Evolutionary conservation across 805 yeast species (phyloP).

Genomic region (Schizosaccharomyces octosporus): DNA sequence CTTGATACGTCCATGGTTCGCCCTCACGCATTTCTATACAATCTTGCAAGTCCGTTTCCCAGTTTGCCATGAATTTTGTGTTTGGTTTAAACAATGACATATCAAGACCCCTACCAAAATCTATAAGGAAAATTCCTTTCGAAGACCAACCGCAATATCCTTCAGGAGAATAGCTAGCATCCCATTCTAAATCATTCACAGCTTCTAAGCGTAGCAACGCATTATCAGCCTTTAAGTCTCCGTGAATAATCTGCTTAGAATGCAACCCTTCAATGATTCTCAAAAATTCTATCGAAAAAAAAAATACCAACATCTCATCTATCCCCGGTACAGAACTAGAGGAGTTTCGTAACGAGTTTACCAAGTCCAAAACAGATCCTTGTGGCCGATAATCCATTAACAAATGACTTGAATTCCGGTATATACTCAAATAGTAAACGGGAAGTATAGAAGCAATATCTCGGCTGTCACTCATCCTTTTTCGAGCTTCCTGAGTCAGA

Average conservation of each 20-base stretch:
- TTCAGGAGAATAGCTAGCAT: conserved; percentile 12
- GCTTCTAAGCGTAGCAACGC: conserved; percentile 42
- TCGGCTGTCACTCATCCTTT: conserved; percentile 14
- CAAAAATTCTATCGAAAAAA: conserved; percentile 39
- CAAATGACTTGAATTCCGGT: conserved; percentile 43
- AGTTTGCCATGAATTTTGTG: conserved; percentile 31
- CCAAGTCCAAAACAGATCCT: conserved; percentile 51
- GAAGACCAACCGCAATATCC: conserved; percentile 24
- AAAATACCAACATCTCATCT: conserved; percentile 41
- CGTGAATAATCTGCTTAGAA: conserved; percentile 43
- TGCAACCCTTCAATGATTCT: conserved; percentile 40
- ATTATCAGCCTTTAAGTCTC: conserved; percentile 68
- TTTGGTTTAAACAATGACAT: conserved; percentile 27
- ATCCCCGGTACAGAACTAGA: conserved; percentile 7
- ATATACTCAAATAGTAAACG: conserved; percentile 29
- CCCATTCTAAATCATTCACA: conserved; percentile 3
- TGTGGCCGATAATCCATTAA: conserved; percentile 38
- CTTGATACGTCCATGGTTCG: conserved; percentile 49
- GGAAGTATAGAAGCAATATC: conserved; percentile 22
- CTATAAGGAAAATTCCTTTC: conserved; percentile 41
- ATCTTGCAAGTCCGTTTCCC: conserved; percentile 42
- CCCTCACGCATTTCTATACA: conserved; percentile 43
- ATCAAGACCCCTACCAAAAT: conserved; percentile 65
- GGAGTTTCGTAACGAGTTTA: conserved; percentile 23
- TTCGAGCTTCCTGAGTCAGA: conserved; percentile 33